Conservation (phyloP, 2,329 filamentous ascomycete genomes). For the Xylariaceae sp. region DNA sequence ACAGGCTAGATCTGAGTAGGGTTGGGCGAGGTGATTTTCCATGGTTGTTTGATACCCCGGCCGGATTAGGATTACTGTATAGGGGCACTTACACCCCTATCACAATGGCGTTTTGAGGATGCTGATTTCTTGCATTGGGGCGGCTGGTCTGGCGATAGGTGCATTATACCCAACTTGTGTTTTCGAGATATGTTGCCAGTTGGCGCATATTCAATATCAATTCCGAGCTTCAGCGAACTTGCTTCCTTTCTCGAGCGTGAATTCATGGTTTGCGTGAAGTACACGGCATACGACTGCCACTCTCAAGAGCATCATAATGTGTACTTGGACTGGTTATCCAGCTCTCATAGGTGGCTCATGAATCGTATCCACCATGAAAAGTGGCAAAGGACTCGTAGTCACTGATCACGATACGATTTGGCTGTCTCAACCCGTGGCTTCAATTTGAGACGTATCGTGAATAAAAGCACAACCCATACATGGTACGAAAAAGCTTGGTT, state of each 20-base stretch:
- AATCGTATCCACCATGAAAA: no score
- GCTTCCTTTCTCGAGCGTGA: not conserved
- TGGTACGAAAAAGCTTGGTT: no score
- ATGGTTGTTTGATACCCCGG: conserved; percentile 1
- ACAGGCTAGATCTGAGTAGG: conserved; percentile 6
- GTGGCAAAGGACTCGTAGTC: no score
- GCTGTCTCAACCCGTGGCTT: no score
- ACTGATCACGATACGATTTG: no score
- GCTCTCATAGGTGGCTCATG: no score
- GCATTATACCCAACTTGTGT: not conserved
- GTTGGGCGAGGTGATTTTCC: not conserved
- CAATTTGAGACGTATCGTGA: no score
- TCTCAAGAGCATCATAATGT: not conserved
- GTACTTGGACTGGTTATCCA: no score
- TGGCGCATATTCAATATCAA: not conserved
- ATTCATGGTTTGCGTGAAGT: not conserved
- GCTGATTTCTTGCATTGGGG: not conserved
- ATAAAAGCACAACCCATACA: no score
- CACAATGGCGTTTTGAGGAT: conserved; percentile 3
- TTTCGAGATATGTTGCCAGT: not conserved
- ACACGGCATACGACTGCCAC: not conserved
- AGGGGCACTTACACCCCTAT: conserved; percentile 7
- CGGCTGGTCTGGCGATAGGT: not conserved
- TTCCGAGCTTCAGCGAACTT: not conserved
- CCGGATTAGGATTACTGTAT: not conserved